Conservation (phyloP, 2,329 filamentous ascomycete species). For the Botrytis hyacinthi region DNA sequence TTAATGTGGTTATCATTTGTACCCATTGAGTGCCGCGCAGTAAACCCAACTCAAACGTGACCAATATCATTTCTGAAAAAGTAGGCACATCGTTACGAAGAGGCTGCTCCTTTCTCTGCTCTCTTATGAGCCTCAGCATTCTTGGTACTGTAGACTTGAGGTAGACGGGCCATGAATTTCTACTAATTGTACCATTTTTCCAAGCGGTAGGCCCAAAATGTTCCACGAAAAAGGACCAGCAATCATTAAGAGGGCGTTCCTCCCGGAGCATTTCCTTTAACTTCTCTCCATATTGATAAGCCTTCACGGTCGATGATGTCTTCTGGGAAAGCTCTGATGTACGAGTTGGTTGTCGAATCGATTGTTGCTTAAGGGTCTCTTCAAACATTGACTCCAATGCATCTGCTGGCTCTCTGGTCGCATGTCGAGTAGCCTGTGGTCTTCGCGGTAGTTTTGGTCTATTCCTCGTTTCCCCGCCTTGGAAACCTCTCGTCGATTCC, state of each 20-base stretch:
- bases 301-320: conserved; percentile 25
- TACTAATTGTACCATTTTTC: conserved; percentile 21
- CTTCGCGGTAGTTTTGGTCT: neutral
- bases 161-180: conserved; percentile 25
- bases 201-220: conserved; percentile 36
- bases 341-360: conserved; percentile 1
- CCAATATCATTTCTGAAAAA: conserved; percentile 33
- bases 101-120: conserved; percentile 28
- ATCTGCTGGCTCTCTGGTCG: conserved; percentile 27
- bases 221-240: conserved; percentile 38
- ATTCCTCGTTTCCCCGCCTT: neutral
- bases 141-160: conserved; percentile 24
- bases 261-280: conserved; percentile 34
- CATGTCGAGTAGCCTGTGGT: neutral
- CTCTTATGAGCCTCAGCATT: conserved; percentile 30
- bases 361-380: conserved; percentile 28
- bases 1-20: conserved; percentile 30
- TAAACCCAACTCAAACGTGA: conserved; percentile 31
- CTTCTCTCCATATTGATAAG: conserved; percentile 34
- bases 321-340: conserved; percentile 14
- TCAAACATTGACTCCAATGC: conserved; percentile 38
- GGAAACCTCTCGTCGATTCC: neutral
- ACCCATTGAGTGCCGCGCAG: conserved; percentile 33
- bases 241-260: conserved; percentile 25
- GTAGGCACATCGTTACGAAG: conserved; percentile 31